Base-by-base conservation (phyloP, 2,329 filamentous ascomycete species). In the Gyromitra esculenta region DNA sequence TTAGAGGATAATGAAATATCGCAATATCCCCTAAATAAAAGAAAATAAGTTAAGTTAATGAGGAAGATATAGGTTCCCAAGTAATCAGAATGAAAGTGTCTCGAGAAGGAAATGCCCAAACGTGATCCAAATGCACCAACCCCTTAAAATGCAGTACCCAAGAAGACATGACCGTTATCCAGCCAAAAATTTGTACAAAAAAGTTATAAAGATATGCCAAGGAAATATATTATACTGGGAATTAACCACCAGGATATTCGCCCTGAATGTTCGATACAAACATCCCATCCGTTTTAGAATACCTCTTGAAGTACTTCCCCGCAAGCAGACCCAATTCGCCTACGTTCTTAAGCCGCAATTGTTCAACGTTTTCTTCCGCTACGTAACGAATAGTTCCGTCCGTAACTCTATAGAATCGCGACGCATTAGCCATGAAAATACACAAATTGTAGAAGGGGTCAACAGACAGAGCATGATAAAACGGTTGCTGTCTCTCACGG, bases 261-360 rank as follows among this genome's bases (percentile, higher is more conserved):
- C 96, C 92, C 80, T 84, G 84, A 68, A 92, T 86, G 83, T 97
- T 98, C 80, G 93, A 97, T 41, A 97, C 87, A 84, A 98, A 99
- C 2, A 84, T 86, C 79, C 89, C 89, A 0, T 84, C 86, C 43
- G 85, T 85, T 3, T 83, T 81, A 83, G 97, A 92, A 86, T 94
- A 98, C 54, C 93, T 87, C 83, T 93, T 96, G 83, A 99, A 98
- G 83, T 92, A 93, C 80, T 91, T 91, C 0, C 96, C 96, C 1
- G 94, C 93, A 79, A 92, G 84, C 59, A 86, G 86, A 81, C 93
- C 87, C 77, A 96, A 85, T 31, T 88, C 84, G n/a, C 87, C 84
- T 0, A 88, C 86, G 1, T 91, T 84, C 43, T 86, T 45, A 25
- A 48, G 56, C 7, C 45, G 43, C 21, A 72, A 48, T 31, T 70